These are phyloP conservation scores for Kappamyces sp. DNA, from an alignment of 192 early-diverging fungal genomes.

Conservation along the genomic window DNA sequence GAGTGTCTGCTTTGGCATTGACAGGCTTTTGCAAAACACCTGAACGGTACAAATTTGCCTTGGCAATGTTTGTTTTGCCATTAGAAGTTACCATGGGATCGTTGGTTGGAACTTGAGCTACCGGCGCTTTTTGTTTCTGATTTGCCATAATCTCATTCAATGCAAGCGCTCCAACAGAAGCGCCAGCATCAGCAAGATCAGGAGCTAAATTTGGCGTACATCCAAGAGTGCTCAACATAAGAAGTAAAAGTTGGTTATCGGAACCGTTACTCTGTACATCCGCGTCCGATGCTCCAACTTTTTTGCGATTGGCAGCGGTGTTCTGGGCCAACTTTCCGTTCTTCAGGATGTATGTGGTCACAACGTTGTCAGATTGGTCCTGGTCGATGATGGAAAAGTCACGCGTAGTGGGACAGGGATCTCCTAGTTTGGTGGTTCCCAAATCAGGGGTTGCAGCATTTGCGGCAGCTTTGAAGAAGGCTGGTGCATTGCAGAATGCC, in stretches of 20 bases:
- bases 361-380: slow-evolving; percentile 38
- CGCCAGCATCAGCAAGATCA: slow-evolving; percentile 26
- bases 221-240: slow-evolving; percentile 28
- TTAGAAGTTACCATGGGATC: slow-evolving; percentile 33
- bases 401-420: slow-evolving; percentile 31
- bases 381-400: slow-evolving; percentile 20
- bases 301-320: slow-evolving; percentile 26
- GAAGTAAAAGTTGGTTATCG: slow-evolving; percentile 33
- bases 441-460: slow-evolving; percentile 23
- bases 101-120: slow-evolving; percentile 29
- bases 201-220: slow-evolving; percentile 29
- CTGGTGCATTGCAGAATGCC: slow-evolving; percentile 33
- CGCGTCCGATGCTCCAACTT: slow-evolving; percentile 17
- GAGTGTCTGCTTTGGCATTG: neutral
- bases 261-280: slow-evolving; percentile 30
- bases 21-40: slow-evolving; percentile 8
- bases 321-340: slow-evolving; percentile 32
- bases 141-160: slow-evolving; percentile 34
- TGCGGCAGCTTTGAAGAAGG: slow-evolving; percentile 26
- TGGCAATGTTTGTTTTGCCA: slow-evolving; percentile 11
- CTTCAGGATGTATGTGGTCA: slow-evolving; percentile 24
- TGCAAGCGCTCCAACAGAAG: slow-evolving; percentile 22
- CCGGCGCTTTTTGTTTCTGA: slow-evolving; percentile 21
- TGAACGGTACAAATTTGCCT: slow-evolving; percentile 13
- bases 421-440: slow-evolving; percentile 23